Conservation (phyloP, 768 basidiomycete species). For the Auriscalpium orientale region DNA sequence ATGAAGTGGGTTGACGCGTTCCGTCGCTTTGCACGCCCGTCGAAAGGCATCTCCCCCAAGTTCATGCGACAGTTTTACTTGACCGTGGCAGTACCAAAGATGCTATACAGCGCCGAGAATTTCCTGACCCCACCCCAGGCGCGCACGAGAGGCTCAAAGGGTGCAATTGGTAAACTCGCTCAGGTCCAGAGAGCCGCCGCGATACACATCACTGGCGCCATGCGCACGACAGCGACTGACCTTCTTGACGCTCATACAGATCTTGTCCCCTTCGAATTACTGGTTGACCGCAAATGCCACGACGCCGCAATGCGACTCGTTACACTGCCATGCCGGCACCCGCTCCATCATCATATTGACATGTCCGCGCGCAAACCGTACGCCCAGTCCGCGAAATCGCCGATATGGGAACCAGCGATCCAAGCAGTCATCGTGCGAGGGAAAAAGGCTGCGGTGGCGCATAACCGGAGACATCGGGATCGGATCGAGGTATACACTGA, state of each 20-base stretch:
- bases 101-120: conserved; percentile 27
- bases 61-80: conserved; percentile 21
- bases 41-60: conserved; percentile 13
- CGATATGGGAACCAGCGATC: conserved; percentile 2
- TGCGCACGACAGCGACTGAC: conserved; percentile 10
- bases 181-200: conserved; percentile 17
- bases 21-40: conserved; percentile 13
- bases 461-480: not conserved
- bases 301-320: conserved; percentile 7
- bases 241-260: conserved; percentile 10
- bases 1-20: conserved; percentile 16
- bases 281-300: conserved; percentile 3
- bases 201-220: conserved; percentile 14
- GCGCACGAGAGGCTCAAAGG: not conserved
- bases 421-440: not conserved
- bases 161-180: not conserved
- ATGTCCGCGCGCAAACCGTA: not conserved
- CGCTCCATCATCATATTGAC: not conserved
- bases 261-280: conserved; percentile 3
- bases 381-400: not conserved
- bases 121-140: conserved; percentile 7
- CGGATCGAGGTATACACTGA: conserved; percentile 13
- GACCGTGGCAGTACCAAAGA: conserved; percentile 20
- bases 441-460: not conserved
- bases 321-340: conserved; percentile 11